Percentiles rank a stretch among this genome's conserved stretches.
These are phyloP conservation scores for Didymosphaeria variabile DNA, from an alignment of 2,329 filamentous ascomycete species.

Conservation along the genomic window DNA sequence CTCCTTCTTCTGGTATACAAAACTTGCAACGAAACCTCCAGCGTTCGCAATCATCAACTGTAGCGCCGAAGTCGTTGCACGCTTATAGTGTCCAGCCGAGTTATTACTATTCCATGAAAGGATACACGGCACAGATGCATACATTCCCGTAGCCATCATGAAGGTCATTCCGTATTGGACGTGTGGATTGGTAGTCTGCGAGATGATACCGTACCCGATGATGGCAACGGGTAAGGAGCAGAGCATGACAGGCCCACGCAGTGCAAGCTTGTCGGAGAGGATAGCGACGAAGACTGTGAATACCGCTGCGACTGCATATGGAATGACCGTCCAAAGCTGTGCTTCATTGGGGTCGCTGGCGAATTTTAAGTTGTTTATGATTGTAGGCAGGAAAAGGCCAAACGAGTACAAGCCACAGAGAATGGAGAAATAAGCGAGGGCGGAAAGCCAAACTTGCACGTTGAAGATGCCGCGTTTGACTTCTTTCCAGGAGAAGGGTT, in stretches of 20 bases:
- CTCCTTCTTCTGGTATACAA: constrained; percentile 67
- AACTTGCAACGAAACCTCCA: constrained; percentile 72
- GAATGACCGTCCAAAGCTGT: constrained; percentile 71
- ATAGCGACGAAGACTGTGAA: constrained; percentile 63
- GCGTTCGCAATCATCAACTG: constrained; percentile 73
- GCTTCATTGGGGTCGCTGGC: constrained; percentile 65
- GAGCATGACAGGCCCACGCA: constrained; percentile 70
- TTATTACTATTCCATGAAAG: constrained; percentile 75
- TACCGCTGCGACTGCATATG: constrained; percentile 68
- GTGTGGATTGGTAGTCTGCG: constrained; percentile 60
- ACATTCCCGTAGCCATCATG: constrained; percentile 72
- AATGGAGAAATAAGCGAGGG: constrained; percentile 67
- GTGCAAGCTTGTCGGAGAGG: constrained; percentile 67
- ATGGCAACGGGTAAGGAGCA: constrained; percentile 71
- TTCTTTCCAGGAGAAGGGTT: constrained; percentile 69
- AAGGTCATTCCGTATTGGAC: constrained; percentile 73
- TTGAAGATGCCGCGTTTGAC: constrained; percentile 69
- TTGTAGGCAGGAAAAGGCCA: constrained; percentile 72
- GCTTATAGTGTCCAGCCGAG: constrained; percentile 73
- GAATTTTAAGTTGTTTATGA: constrained; percentile 66
- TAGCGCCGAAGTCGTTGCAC: constrained; percentile 71
- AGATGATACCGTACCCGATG: constrained; percentile 71
- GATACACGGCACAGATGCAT: constrained; percentile 69
- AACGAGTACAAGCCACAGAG: constrained; percentile 70
- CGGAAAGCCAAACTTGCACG: constrained; percentile 70